Evolutionary conservation across 495 filamentous ascomycete genomes (phyloP).

Genomic region (Trichoderma erinaceum): DNA sequence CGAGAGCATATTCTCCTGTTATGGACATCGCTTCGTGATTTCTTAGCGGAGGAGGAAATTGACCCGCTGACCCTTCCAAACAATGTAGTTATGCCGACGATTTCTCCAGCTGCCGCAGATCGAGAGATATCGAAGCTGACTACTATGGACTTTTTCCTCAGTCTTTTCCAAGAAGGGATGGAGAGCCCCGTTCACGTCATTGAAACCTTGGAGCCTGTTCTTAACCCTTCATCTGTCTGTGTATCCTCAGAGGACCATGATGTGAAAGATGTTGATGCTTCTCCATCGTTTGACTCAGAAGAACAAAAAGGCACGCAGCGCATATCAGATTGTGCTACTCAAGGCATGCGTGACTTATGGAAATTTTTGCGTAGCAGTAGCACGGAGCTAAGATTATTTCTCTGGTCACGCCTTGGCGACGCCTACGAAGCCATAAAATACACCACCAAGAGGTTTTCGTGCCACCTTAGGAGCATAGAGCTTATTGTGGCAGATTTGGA

Average conservation of each 20-base stretch:
- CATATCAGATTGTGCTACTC: conserved; percentile 38
- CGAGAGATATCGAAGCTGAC: conserved; percentile 86
- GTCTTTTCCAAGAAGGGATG: conserved; percentile 62
- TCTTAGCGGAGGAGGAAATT: conserved; percentile 32
- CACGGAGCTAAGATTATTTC: conserved; percentile 70
- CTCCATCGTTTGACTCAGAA: neutral
- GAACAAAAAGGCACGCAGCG: conserved; percentile 26
- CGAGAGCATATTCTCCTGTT: conserved; percentile 75
- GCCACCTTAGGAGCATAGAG: conserved; percentile 76
- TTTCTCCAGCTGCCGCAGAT: conserved; percentile 73
- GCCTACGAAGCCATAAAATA: conserved; percentile 82
- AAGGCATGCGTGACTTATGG: conserved; percentile 63
- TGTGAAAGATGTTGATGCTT: neutral
- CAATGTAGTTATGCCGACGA: conserved; percentile 81
- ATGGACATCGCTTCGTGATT: conserved; percentile 60
- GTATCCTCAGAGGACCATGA: conserved; percentile 22
- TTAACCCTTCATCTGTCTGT: conserved; percentile 63
- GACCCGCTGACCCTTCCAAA: conserved; percentile 65
- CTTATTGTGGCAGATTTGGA: conserved; percentile 70
- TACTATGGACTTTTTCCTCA: conserved; percentile 92
- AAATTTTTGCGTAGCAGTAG: conserved; percentile 76
- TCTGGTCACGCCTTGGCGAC: conserved; percentile 82
- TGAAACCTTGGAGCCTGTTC: conserved; percentile 84
- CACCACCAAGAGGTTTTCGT: conserved; percentile 77
- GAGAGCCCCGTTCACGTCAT: conserved; percentile 75